phyloP scores from a whole-genome alignment of 768 basidiomycete species.

The Pholiota conissans region DNA sequence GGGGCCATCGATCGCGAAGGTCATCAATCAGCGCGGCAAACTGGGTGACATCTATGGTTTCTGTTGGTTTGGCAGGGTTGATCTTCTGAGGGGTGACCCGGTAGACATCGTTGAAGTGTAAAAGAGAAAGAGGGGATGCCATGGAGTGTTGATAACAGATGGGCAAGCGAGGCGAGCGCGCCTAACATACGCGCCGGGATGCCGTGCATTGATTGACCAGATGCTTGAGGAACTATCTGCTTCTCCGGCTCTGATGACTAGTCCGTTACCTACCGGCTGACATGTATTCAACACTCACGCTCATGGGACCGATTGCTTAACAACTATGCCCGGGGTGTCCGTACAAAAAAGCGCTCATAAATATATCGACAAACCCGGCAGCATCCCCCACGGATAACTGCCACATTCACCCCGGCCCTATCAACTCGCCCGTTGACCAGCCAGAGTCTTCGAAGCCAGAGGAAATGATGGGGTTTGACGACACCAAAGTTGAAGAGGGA shows the following conservation, averaged over 20 bases:
- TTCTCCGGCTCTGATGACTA: background rate
- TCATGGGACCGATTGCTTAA: constrained; percentile 18
- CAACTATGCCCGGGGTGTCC: constrained; percentile 3
- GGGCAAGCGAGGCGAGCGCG: background rate
- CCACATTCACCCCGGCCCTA: background rate
- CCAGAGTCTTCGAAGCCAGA: background rate
- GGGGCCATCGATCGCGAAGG: constrained; percentile 58
- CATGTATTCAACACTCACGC: constrained; percentile 14
- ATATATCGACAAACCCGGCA: background rate
- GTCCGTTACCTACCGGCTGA: background rate
- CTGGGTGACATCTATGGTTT: constrained; percentile 85
- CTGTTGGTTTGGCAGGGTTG: constrained; percentile 38
- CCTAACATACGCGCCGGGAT: background rate
- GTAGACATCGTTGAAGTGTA: constrained; percentile 86
- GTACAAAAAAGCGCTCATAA: constrained; percentile 1
- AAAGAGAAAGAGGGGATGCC: constrained; percentile 35
- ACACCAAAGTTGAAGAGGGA: constrained; percentile 27
- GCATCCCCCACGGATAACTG: background rate
- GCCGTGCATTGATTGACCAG: background rate
- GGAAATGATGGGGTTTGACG: constrained; percentile 13
- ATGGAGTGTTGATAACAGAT: background rate
- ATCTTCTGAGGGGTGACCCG: constrained; percentile 77
- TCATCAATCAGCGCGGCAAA: constrained; percentile 73
- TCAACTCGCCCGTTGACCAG: background rate
- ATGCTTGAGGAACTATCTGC: background rate